Percentiles rank a stretch among this genome's conserved stretches.
Evolutionary conservation across 2,329 filamentous ascomycete genomes (phyloP).

Genomic region (Xylaria sp.): DNA sequence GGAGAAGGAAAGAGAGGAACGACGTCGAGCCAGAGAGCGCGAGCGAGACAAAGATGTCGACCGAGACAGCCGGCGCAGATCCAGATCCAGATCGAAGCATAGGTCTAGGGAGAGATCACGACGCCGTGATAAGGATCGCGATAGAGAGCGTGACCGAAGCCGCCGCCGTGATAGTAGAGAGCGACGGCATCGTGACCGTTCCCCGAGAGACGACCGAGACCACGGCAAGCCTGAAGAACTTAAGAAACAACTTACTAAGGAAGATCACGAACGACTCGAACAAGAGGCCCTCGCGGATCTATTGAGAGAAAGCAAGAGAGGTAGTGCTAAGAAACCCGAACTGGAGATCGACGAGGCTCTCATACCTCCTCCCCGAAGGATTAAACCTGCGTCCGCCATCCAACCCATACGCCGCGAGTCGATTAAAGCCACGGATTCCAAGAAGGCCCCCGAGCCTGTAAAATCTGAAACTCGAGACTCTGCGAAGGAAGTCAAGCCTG

Average conservation of each 20-base stretch:
- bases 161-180: conserved; percentile 37
- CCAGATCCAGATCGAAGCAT: conserved; percentile 37
- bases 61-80: conserved; percentile 36
- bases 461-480: conserved; percentile 41
- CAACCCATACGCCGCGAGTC: conserved; percentile 56
- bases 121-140: conserved; percentile 39
- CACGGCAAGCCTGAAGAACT: conserved; percentile 45
- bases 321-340: conserved; percentile 53
- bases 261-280: conserved; percentile 60
- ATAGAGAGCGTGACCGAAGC: conserved; percentile 39
- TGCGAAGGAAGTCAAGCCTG: conserved; percentile 29
- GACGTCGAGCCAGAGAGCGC: conserved; percentile 47
- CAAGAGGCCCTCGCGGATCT: conserved; percentile 61
- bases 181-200: conserved; percentile 38
- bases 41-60: conserved; percentile 34
- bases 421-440: conserved; percentile 46
- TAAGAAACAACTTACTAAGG: conserved; percentile 59
- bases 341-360: conserved; percentile 60
- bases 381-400: conserved; percentile 60
- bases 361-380: conserved; percentile 56
- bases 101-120: conserved; percentile 37
- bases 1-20: conserved; percentile 59
- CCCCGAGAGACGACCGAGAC: conserved; percentile 41
- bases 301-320: conserved; percentile 60
- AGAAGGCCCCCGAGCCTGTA: conserved; percentile 38